Evolutionary conservation across 1,139 yeast species (phyloP), one percentile per base, ranked within the genome.

Genomic region (Blastobotrys capitulatus): DNA sequence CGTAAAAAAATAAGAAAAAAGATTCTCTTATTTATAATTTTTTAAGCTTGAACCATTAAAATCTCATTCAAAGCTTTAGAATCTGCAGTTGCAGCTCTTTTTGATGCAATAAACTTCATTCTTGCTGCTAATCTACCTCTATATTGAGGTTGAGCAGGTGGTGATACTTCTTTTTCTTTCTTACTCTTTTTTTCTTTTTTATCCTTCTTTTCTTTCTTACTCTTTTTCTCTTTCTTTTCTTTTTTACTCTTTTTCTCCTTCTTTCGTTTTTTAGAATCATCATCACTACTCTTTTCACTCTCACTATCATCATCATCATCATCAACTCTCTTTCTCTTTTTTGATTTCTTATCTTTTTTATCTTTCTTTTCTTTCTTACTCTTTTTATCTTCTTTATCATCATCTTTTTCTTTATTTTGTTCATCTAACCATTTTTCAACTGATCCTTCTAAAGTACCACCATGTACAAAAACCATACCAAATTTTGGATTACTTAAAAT

Each of bases 1-100:
- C 13, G 12, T 29, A n/a, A 29, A 29, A 29, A 29, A 29, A 29
- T 12, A 29, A 12, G 34, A 12, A 29, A 12, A 12, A 29, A 29
- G n/a, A 12, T 29, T 29, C n/a, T 12, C 12, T 29, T 29, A 29
- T 29, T 12, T 29, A 12, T 12, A n/a, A 12, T 29, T 32, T 15
- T 32, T 16, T 44, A 48, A 18, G 48, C 51, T 42, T 48, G 51
- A 19, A 87, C 80, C 97, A 90, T 90, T 65, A 90, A 86, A 52
- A 90, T 90, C 67, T 90, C 97, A 60, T 87, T 88, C 54, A 90
- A 76, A 22, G 96, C 89, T 64, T 87, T 83, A 13, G 85, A 77
- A 64, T 90, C 97, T 82, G 85, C 79, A 0, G 90, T 89, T 1
- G 97, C 89, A 7, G 95, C 95, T 60, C 92, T 77, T 64, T 90